These are phyloP conservation scores for Trapa incisa DNA, from an alignment of 345 rosid species.

Conservation along the genomic window DNA sequence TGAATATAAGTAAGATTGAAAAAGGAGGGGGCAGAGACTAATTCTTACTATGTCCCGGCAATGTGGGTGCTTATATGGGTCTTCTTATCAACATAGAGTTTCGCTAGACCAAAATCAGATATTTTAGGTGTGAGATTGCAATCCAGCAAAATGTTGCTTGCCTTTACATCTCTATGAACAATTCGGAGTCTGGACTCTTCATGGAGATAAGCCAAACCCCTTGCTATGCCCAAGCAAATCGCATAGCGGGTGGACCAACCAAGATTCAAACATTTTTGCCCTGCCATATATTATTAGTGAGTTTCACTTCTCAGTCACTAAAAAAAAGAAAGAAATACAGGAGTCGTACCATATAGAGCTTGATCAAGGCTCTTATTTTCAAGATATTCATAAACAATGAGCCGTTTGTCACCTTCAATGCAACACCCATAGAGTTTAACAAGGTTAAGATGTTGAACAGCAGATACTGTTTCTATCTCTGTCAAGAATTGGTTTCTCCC, in stretches of 20 bases:
- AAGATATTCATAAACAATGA: slow-evolving; percentile 61
- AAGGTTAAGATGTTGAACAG: slow-evolving; percentile 50
- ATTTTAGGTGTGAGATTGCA: slow-evolving; percentile 38
- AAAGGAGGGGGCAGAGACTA: too few species aligned
- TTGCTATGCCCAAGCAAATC: slow-evolving; percentile 41
- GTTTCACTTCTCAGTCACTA: too few species aligned
- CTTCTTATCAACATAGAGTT: slow-evolving; percentile 42
- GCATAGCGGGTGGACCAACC: slow-evolving; percentile 28
- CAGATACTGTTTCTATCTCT: slow-evolving; percentile 58
- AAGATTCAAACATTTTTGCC: slow-evolving; percentile 23
- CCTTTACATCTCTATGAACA: slow-evolving; percentile 46
- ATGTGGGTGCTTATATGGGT: slow-evolving; percentile 52
- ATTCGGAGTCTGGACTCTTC: slow-evolving; percentile 52
- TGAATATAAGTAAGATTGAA: too few species aligned
- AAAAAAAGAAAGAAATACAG: too few species aligned
- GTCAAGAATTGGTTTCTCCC: slow-evolving; percentile 62
- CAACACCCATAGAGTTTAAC: slow-evolving; percentile 62
- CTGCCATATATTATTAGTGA: slow-evolving; percentile 15
- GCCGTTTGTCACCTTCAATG: slow-evolving; percentile 37
- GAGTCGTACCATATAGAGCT: slow-evolving; percentile 35
- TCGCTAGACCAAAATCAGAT: slow-evolving; percentile 53
- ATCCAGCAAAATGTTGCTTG: slow-evolving; percentile 41
- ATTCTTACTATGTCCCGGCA: slow-evolving; percentile 30
- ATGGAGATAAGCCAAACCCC: slow-evolving; percentile 49
- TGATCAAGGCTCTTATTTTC: slow-evolving; percentile 64